Conservation (phyloP, 345 rosid species). For the Dovyalis caffra region DNA sequence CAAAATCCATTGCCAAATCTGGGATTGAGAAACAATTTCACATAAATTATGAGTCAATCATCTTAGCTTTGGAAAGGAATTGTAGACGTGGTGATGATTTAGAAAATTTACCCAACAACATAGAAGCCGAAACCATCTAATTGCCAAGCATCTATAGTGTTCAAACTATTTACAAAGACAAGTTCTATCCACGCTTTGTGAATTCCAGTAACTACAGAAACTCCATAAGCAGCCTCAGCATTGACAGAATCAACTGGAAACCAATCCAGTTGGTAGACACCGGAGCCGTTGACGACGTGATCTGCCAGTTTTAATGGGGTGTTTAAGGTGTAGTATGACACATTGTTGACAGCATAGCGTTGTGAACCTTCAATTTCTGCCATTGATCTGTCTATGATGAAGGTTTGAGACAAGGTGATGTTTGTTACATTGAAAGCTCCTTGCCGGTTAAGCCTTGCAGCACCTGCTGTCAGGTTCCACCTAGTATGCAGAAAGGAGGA, state of each 20-base stretch:
- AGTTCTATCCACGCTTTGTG: slow-evolving; percentile 53
- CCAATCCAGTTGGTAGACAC: slow-evolving; percentile 33
- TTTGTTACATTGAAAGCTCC: slow-evolving; percentile 47
- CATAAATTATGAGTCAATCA: not conserved
- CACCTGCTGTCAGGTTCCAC: slow-evolving; percentile 45
- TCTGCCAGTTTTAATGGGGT: slow-evolving; percentile 63
- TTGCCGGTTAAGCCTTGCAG: too few relatives aligned
- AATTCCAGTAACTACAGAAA: slow-evolving; percentile 42
- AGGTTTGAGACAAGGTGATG: slow-evolving; percentile 41
- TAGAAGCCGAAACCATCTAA: slow-evolving; percentile 58
- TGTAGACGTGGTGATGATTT: not conserved
- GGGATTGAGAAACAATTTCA: not conserved
- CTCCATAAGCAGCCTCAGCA: slow-evolving; percentile 23
- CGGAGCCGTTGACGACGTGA: slow-evolving; percentile 30
- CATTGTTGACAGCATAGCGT: slow-evolving; percentile 46
- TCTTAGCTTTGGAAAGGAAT: not conserved
- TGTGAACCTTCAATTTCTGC: slow-evolving; percentile 15
- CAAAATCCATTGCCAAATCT: slow-evolving; percentile 42
- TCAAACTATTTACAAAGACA: slow-evolving; percentile 38
- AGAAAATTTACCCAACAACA: slow-evolving; percentile 35
- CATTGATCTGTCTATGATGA: slow-evolving; percentile 22
- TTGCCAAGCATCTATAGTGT: slow-evolving; percentile 51
- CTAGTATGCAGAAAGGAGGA: slow-evolving; percentile 25
- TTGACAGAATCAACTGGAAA: slow-evolving; percentile 30
- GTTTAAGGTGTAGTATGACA: slow-evolving; percentile 40